Evolutionary conservation across 2,329 filamentous ascomycete genomes (phyloP).

Genomic region (Penicillium rolfsii): DNA sequence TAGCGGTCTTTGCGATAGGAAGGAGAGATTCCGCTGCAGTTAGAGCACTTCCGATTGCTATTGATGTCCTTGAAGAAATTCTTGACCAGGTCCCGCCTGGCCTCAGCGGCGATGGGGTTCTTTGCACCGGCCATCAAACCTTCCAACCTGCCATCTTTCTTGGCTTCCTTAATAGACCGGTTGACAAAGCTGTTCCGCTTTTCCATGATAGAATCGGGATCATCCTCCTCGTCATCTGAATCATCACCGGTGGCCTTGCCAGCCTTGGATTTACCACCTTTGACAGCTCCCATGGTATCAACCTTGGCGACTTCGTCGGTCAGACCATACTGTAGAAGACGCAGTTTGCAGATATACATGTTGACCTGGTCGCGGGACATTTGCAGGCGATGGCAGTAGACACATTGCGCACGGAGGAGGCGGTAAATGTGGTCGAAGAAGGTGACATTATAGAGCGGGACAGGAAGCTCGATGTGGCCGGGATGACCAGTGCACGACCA

Average conservation of each 20-base stretch:
- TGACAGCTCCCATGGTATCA: conserved; percentile 52
- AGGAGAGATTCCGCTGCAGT: conserved; percentile 72
- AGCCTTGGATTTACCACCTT: conserved; percentile 51
- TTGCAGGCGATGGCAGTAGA: conserved; percentile 86
- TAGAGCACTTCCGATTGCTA: conserved; percentile 69
- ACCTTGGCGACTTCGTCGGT: conserved; percentile 68
- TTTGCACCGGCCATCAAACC: conserved; percentile 61
- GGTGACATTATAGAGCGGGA: conserved; percentile 92
- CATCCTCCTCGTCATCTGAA: conserved; percentile 67
- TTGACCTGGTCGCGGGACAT: conserved; percentile 77
- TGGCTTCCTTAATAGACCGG: conserved; percentile 67
- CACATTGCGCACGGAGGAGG: conserved; percentile 82
- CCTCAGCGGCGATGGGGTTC: conserved; percentile 80
- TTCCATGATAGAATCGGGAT: conserved; percentile 55
- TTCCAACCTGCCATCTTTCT: conserved; percentile 49
- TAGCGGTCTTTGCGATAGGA: conserved; percentile 85
- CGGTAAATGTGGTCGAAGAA: conserved; percentile 92
- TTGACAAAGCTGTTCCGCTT: conserved; percentile 71
- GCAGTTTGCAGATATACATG: conserved; percentile 79
- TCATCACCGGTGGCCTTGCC: conserved; percentile 58
- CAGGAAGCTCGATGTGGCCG: conserved; percentile 92
- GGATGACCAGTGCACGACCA: conserved; percentile 87
- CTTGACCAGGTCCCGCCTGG: conserved; percentile 74
- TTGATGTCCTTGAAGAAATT: conserved; percentile 77
- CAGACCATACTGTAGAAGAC: conserved; percentile 81